Percentiles rank a stretch among this genome's conserved stretches.
Evolutionary conservation across 805 yeast species (phyloP).

Genomic region (Yarrowia yakushimensis): DNA sequence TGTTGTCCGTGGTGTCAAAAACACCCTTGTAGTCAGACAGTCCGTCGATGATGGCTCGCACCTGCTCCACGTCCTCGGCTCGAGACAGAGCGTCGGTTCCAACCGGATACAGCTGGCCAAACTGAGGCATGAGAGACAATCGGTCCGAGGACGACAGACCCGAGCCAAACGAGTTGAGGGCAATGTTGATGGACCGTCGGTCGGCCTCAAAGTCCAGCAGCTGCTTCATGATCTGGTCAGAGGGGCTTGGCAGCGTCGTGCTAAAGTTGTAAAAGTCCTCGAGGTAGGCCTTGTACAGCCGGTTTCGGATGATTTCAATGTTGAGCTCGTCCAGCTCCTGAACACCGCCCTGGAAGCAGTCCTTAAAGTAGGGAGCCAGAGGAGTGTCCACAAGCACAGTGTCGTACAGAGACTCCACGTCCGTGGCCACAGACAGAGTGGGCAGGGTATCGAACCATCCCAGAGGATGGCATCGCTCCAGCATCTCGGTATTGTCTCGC

Average conservation of each 20-base stretch:
- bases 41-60: slow-evolving; percentile 44
- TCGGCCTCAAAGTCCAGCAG: slow-evolving; percentile 90
- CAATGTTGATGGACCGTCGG: slow-evolving; percentile 86
- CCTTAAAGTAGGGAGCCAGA: slow-evolving; percentile 91
- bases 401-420: slow-evolving; percentile 85
- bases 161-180: slow-evolving; percentile 82
- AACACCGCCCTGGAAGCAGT: slow-evolving; percentile 65
- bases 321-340: slow-evolving; percentile 92
- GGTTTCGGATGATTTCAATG: slow-evolving; percentile 91
- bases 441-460: slow-evolving; percentile 99
- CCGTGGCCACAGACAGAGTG: slow-evolving; percentile 90
- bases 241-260: slow-evolving; percentile 64
- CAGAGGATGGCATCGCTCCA: slow-evolving; percentile 89
- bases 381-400: slow-evolving; percentile 96
- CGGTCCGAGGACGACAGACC: slow-evolving; percentile 75
- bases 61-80: slow-evolving; percentile 82
- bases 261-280: slow-evolving; percentile 79
- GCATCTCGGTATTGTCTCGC: slow-evolving; percentile 82
- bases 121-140: slow-evolving; percentile 65
- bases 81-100: slow-evolving; percentile 63
- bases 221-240: slow-evolving; percentile 72
- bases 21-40: slow-evolving; percentile 36
- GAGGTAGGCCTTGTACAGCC: slow-evolving; percentile 85
- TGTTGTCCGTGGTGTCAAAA: slow-evolving; percentile 47
- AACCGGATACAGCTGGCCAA: slow-evolving; percentile 76